Percentiles rank a stretch among this genome's conserved stretches.
Evolutionary conservation across 441 rosid genomes (phyloP).

Genomic region (Erodium texanum): DNA sequence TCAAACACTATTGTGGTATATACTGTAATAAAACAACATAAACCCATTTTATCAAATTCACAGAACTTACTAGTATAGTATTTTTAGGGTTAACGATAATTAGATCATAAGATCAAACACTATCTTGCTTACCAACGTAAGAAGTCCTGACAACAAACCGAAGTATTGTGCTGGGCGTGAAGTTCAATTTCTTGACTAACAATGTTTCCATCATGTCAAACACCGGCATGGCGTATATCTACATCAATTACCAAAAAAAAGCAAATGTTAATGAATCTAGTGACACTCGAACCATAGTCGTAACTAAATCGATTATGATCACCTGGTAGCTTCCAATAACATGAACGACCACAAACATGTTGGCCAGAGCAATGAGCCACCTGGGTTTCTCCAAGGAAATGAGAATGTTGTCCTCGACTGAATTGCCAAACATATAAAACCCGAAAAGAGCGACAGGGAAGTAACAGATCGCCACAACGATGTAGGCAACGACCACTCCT

Average conservation of each 20-base stretch:
- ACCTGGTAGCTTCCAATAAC: conserved; percentile 67
- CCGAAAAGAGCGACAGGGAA: conserved; percentile 55
- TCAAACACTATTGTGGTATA: too few relatives aligned
- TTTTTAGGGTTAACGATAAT: too few relatives aligned
- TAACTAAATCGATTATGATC: too few relatives aligned
- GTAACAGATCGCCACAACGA: conserved; percentile 50
- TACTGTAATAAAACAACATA: conserved; percentile 31
- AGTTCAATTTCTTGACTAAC: conserved; percentile 41
- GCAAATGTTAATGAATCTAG: neutral
- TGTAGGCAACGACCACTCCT: conserved; percentile 44
- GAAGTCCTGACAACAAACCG: conserved; percentile 39
- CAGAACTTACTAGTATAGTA: too few relatives aligned
- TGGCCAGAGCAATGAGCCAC: conserved; percentile 49
- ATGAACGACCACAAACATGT: conserved; percentile 50
- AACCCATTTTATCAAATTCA: neutral
- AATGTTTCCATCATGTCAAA: conserved; percentile 61
- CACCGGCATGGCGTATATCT: conserved; percentile 60
- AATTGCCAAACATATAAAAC: conserved; percentile 38
- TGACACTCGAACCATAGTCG: too few relatives aligned
- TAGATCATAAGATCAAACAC: neutral
- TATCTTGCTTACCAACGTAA: conserved; percentile 46
- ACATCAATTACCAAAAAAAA: neutral
- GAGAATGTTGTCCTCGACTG: conserved; percentile 41
- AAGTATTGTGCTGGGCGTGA: conserved; percentile 31
- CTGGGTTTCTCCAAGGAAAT: conserved; percentile 38